Base-by-base conservation (phyloP, 495 filamentous ascomycete genomes). In the Antarctomyces pellizariae region DNA sequence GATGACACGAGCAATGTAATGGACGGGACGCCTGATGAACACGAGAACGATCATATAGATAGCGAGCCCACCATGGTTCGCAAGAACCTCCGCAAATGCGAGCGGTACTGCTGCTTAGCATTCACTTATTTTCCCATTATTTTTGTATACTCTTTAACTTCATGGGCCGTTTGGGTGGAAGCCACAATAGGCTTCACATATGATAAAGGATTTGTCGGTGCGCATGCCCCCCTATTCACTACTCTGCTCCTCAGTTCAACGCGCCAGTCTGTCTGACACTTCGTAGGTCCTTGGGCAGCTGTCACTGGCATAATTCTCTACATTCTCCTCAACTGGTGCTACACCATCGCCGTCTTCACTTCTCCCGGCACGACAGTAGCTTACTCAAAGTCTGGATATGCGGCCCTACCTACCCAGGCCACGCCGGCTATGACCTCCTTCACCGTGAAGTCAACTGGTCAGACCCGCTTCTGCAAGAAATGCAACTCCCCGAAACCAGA, bases 401-500 rank as follows among this genome's bases (percentile, higher is more conserved):
- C 50, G 35, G 53, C 48, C 21, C 48, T 66, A 18, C 54, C 54
- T 15, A 59, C 56, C 35, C 43, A 51, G 30, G 39, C 44, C 26
- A 54, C 30, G 36, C 62, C 42, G 13, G 48, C 50, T 23, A 65
- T 68, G 36, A 75, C 69, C 6, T 71, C 76, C 13, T 76, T 77
- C 41, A 92, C 82, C 1, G 89, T 91, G 42, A 95, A 79, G 50
- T 75, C 78, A 24, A 76, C 71, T 18, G 86, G 86, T 30, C 70
- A 71, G 35, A 48, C 68, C 16, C 70, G 86, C 18, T 95, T 72
- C 53, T 97, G 86, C 57, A 95, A 95, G 54, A 97, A 97, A 52
- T 97, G 86, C 49, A 71, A 84, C 49, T 68, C 67, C 16, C 65
- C 68, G 27, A 97, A 97, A 52, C 86, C 86, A 22, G 89, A 95